Evolutionary conservation across 371 early-diverging fungal genomes (phyloP).

Genomic region (Apophysomyces trapeziformis): DNA sequence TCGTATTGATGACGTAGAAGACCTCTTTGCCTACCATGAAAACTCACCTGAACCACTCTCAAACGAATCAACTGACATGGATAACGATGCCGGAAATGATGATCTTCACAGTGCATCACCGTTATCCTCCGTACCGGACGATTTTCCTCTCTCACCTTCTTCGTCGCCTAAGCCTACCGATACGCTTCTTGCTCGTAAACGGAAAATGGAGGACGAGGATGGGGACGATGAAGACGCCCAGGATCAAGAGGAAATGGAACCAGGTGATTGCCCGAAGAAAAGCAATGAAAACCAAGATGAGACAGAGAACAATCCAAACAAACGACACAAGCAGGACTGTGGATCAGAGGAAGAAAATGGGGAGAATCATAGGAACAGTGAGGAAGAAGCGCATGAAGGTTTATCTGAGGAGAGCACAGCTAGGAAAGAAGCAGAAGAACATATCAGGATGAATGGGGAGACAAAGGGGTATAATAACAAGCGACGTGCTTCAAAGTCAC

Average conservation of each 20-base stretch:
- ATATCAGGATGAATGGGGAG: conserved; percentile 5
- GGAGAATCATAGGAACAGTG: neutral
- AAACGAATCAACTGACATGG: conserved; percentile 18
- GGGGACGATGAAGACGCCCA: neutral
- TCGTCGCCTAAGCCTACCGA: conserved; percentile 31
- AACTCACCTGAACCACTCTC: conserved; percentile 35
- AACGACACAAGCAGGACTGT: conserved; percentile 4
- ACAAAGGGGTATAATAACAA: conserved; percentile 10
- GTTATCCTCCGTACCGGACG: conserved; percentile 46
- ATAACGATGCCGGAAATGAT: conserved; percentile 16
- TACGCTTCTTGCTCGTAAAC: neutral
- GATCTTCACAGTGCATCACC: conserved; percentile 40
- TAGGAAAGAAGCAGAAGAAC: conserved; percentile 15
- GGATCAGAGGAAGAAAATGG: neutral
- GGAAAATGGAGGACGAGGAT: conserved; percentile 7
- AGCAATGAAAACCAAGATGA: neutral
- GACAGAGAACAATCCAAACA: neutral
- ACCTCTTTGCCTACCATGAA: conserved; percentile 22
- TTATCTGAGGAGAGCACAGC: neutral
- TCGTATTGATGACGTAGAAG: conserved; percentile 17
- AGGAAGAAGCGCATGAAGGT: conserved; percentile 7
- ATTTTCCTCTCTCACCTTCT: conserved; percentile 41
- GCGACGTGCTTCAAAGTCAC: conserved; percentile 11
- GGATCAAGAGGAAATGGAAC: neutral
- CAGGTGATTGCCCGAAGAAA: conserved; percentile 8